Conservation (phyloP, 2,329 filamentous ascomycete genomes). For the Neopestalotiopsis rosae region DNA sequence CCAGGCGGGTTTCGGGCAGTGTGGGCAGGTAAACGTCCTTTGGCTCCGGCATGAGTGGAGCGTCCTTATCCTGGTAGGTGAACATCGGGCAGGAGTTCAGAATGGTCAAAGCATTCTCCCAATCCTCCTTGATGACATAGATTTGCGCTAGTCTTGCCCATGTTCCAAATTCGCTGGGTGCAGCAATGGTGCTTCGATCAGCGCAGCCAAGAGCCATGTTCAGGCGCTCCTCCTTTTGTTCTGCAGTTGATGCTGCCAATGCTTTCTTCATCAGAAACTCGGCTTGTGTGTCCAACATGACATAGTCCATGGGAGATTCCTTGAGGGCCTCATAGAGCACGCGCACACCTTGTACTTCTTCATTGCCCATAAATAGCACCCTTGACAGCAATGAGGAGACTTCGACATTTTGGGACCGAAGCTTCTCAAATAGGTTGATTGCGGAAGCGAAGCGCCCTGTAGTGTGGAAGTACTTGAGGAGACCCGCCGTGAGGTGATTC, state of each 20-base stretch:
- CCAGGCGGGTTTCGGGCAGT: slow-evolving; percentile 84
- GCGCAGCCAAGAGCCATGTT: slow-evolving; percentile 91
- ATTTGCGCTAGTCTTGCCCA: slow-evolving; percentile 95
- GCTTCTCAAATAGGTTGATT: slow-evolving; percentile 97
- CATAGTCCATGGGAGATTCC: slow-evolving; percentile 96
- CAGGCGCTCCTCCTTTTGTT: slow-evolving; percentile 69
- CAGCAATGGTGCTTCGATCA: slow-evolving; percentile 91
- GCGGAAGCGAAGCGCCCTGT: slow-evolving; percentile 93
- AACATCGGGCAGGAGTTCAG: slow-evolving; percentile 99
- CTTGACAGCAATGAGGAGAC: slow-evolving; percentile 91
- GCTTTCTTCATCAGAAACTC: slow-evolving; percentile 91
- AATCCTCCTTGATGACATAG: slow-evolving; percentile 92
- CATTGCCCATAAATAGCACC: slow-evolving; percentile 91
- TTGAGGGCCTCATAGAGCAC: slow-evolving; percentile 87
- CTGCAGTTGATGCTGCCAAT: slow-evolving; percentile 54
- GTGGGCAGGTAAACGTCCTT: slow-evolving; percentile 87
- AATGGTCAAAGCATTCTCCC: slow-evolving; percentile 93
- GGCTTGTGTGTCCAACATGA: slow-evolving; percentile 92
- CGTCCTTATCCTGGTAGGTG: slow-evolving; percentile 98
- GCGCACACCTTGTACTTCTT: slow-evolving; percentile 94
- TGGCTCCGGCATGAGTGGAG: slow-evolving; percentile 91
- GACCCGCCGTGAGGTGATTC: slow-evolving; percentile 92
- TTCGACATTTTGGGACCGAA: slow-evolving; percentile 87
- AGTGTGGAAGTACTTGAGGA: slow-evolving; percentile 93
- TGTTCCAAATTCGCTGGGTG: slow-evolving; percentile 95